Evolutionary conservation across 2,329 filamentous ascomycete genomes (phyloP).

Genomic region (Pezicula neosporulosa): DNA sequence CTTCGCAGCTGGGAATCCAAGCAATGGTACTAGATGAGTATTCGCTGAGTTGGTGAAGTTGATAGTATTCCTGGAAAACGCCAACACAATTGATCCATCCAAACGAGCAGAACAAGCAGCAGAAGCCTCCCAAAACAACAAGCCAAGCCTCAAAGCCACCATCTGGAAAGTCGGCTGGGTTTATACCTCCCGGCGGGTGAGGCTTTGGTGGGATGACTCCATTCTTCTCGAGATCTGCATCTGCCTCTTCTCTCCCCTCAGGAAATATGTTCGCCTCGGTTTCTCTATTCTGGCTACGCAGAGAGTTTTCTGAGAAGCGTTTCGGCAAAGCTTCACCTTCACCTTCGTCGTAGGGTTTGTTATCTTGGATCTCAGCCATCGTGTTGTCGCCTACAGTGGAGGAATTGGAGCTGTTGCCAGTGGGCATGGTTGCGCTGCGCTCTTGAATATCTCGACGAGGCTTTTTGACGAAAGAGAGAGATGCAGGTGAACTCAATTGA

Average conservation of each 20-base stretch:
- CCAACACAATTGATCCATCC: constrained; percentile 48
- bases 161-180: constrained; percentile 54
- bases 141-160: constrained; percentile 54
- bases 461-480: too few species aligned
- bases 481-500: too few species aligned
- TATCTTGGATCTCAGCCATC: neutral
- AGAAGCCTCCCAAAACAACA: constrained; percentile 46
- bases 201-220: constrained; percentile 13
- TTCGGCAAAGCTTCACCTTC: neutral
- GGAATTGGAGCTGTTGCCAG: neutral
- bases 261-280: constrained; percentile 60
- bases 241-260: constrained; percentile 86
- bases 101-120: constrained; percentile 36
- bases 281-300: constrained; percentile 26
- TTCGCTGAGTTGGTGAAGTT: constrained; percentile 40
- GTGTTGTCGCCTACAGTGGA: neutral
- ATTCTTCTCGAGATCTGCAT: constrained; percentile 73
- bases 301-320: neutral
- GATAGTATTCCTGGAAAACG: constrained; percentile 57
- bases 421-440: too few species aligned
- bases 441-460: too few species aligned
- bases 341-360: neutral
- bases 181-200: constrained; percentile 21
- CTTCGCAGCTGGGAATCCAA: constrained; percentile 58
- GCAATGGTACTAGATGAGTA: constrained; percentile 53